These are phyloP conservation scores for Violaceomyces palustris DNA, from an alignment of 1,284 basidiomycete species.

Conservation along the genomic window DNA sequence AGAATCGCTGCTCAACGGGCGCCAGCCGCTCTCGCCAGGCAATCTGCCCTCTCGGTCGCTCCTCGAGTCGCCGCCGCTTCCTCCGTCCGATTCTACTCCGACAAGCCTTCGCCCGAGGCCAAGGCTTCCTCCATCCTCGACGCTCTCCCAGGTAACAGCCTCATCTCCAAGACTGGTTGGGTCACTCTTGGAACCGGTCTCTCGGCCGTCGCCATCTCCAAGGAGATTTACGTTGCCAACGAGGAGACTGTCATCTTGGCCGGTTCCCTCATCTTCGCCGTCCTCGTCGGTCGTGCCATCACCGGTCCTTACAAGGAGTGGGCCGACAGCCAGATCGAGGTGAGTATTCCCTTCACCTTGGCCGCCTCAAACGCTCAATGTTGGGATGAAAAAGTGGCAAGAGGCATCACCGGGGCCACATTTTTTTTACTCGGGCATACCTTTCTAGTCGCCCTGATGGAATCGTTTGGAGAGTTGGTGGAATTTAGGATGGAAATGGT, in stretches of 20 bases:
- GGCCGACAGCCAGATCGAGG: slow-evolving; percentile 59
- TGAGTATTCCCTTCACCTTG: slow-evolving; percentile 8
- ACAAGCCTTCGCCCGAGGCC: slow-evolving; percentile 64
- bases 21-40: slow-evolving; percentile 28
- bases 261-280: slow-evolving; percentile 74
- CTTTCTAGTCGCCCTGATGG: too few species aligned
- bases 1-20: slow-evolving; percentile 25
- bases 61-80: slow-evolving; percentile 16
- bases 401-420: too few species aligned
- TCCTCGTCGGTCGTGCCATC: slow-evolving; percentile 72
- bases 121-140: slow-evolving; percentile 87
- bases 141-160: slow-evolving; percentile 81
- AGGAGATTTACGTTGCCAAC: slow-evolving; percentile 95
- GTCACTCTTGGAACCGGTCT: slow-evolving; percentile 86
- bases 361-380: neutral
- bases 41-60: slow-evolving; percentile 18
- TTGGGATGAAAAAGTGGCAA: too few species aligned
- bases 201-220: slow-evolving; percentile 86
- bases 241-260: slow-evolving; percentile 65
- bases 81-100: slow-evolving; percentile 43
- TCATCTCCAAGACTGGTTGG: slow-evolving; percentile 87
- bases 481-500: too few species aligned
- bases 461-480: too few species aligned
- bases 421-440: too few species aligned
- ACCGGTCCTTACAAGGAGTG: slow-evolving; percentile 86